Base-by-base conservation (phyloP, 2,329 filamentous ascomycete species). In the Paracoccidioides lutzii region DNA sequence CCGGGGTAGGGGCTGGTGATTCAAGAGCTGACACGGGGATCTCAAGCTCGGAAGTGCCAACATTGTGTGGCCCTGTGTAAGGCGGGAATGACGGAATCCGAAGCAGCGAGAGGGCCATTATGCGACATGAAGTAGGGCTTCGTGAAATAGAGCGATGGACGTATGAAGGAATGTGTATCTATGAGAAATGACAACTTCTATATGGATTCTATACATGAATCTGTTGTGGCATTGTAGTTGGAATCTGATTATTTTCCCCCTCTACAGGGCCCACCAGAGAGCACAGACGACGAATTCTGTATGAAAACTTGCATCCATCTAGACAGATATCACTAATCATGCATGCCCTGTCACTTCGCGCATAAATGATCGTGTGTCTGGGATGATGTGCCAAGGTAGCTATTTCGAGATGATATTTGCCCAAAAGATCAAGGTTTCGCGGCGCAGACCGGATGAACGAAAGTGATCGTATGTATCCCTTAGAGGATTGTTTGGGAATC, bases 11-110 rank as follows among this genome's bases (percentile, higher is more conserved):
- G 33, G 78, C 75, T 1, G 71, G 67, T 2, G 67, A 69, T 37
- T 71, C 64, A 14, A 81, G 68, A 41, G 79, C 73, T 12, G 71
- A 66, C 8, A 85, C 76, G 45, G 88, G 86, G 14, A 94, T 81
- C 72, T 95, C 89, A 60, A 91, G 77, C 64, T 94, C 88, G 61
- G 88, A 76, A 2, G 85, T 88, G 60, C 88, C 88, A 57, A 93
- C 88, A 63, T 82, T 81, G 74, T 88, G 84, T 0, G 86, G 85
- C 0, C 88, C 89, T 0, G 84, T 83, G 66, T 90, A 91, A 3
- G 81, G 74, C 3, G 88, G 85, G 57, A 94, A 90, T 1, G 77
- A 70, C 0, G 88, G 88, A 4, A 89, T 74, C 0, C 85, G 85
- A 64, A 49, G 43, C 30, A 49, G 43, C 2, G 53, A 50, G 14